Evolutionary conservation across 495 filamentous ascomycete genomes (phyloP).

Genomic region (Penicillium angulare): DNA sequence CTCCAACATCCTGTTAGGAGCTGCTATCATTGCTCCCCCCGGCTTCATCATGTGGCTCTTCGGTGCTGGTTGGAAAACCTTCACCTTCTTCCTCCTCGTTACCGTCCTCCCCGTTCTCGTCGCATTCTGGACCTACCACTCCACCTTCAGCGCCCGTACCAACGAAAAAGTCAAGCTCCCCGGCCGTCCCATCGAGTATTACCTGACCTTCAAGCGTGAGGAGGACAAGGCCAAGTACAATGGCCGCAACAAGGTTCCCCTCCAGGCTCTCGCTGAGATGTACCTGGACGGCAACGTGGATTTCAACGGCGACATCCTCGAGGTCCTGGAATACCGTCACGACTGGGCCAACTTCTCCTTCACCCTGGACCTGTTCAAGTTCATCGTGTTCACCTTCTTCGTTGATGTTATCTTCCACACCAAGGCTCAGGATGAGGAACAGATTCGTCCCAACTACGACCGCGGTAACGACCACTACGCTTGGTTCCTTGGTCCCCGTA

Average conservation of each 20-base stretch:
- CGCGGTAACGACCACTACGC: slow-evolving; percentile 85
- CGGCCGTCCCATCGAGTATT: slow-evolving; percentile 61
- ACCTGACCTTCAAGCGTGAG: slow-evolving; percentile 60
- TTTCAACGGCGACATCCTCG: slow-evolving; percentile 63
- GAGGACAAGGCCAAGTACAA: slow-evolving; percentile 55
- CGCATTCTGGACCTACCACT: slow-evolving; percentile 68
- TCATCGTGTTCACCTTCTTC: slow-evolving; percentile 68
- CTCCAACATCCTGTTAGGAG: slow-evolving; percentile 61
- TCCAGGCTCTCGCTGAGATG: slow-evolving; percentile 67
- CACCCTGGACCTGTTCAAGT: slow-evolving; percentile 66
- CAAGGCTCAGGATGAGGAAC: slow-evolving; percentile 79
- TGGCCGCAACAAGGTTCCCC: slow-evolving; percentile 62
- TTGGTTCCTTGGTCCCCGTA: slow-evolving; percentile 87
- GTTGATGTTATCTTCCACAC: slow-evolving; percentile 79
- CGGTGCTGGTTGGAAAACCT: slow-evolving; percentile 69
- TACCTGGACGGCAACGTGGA: slow-evolving; percentile 63
- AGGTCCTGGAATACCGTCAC: slow-evolving; percentile 62
- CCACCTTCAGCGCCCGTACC: slow-evolving; percentile 65
- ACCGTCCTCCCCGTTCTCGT: slow-evolving; percentile 65
- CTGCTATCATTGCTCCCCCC: slow-evolving; percentile 60
- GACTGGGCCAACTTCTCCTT: slow-evolving; percentile 76
- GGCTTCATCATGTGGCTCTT: slow-evolving; percentile 64
- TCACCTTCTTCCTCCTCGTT: slow-evolving; percentile 66
- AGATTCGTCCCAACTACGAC: slow-evolving; percentile 86
- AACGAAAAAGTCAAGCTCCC: slow-evolving; percentile 73